These are phyloP conservation scores for Cichorium intybus DNA, from an alignment of 140 eudicot species.

Conservation along the genomic window DNA sequence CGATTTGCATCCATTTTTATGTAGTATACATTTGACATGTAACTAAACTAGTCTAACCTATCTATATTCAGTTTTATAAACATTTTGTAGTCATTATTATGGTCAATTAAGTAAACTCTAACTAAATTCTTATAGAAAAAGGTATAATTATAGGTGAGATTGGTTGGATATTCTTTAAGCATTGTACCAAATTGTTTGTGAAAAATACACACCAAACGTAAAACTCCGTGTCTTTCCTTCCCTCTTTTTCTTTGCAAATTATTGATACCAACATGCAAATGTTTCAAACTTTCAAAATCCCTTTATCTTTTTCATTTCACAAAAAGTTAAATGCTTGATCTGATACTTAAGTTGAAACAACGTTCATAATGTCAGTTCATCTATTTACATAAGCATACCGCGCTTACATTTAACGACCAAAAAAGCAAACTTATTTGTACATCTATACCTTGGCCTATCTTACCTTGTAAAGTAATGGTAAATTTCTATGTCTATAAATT, in stretches of 20 bases:
- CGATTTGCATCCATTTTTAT: no score
- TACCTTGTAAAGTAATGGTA: no score
- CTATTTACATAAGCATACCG: background rate
- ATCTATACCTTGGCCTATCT: no score
- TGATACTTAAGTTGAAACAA: background rate
- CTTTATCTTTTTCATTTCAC: no score
- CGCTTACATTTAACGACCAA: no score
- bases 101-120: background rate
- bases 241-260: background rate
- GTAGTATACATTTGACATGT: no score
- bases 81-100: background rate
- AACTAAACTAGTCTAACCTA: no score
- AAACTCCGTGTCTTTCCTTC: conserved; percentile 1
- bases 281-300: no score
- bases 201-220: conserved; percentile 14
- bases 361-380: background rate
- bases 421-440: no score
- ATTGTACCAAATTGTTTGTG: background rate
- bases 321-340: background rate
- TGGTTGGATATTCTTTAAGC: background rate
- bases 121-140: background rate
- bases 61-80: no score
- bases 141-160: background rate
- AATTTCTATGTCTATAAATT: no score
- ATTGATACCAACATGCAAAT: background rate